These are phyloP conservation scores for Panaeolus papilionaceus DNA, from an alignment of 768 basidiomycete species.

Conservation along the genomic window DNA sequence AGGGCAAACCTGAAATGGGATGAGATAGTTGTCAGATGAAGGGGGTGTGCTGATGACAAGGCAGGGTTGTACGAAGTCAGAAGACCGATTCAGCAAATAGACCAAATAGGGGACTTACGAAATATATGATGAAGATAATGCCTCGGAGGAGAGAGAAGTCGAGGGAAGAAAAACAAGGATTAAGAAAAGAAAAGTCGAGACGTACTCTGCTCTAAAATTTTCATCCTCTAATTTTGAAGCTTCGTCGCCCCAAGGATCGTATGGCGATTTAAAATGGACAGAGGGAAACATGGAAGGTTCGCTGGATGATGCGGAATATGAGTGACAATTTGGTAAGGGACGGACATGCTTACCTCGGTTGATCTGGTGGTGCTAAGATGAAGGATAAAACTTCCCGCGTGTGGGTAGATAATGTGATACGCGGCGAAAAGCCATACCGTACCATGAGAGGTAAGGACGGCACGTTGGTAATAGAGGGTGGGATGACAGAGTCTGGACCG, in stretches of 20 bases:
- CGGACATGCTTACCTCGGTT: constrained; percentile 43
- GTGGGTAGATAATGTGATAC: constrained; percentile 61
- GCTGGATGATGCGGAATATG: constrained; percentile 33
- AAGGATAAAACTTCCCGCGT: constrained; percentile 73
- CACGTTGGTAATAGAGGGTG: constrained; percentile 29
- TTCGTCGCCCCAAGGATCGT: constrained; percentile 77
- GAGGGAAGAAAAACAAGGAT: constrained; percentile 15
- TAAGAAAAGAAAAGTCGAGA: constrained; percentile 33
- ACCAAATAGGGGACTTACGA: constrained; percentile 6
- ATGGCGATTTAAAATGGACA: constrained; percentile 49
- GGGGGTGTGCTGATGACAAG: constrained; percentile 22
- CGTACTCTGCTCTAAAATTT: constrained; percentile 83
- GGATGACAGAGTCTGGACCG: constrained; percentile 29
- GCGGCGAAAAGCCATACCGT: constrained; percentile 56
- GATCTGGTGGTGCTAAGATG: constrained; percentile 78
- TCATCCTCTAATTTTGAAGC: constrained; percentile 77
- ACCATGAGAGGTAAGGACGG: constrained; percentile 47
- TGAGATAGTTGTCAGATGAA: constrained; percentile 27
- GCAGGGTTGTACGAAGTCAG: constrained; percentile 20
- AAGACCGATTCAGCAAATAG: constrained; percentile 15
- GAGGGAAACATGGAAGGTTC: constrained; percentile 45
- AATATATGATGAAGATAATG: constrained; percentile 19
- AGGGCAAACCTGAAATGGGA: constrained; percentile 73
- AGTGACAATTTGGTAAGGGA: constrained; percentile 22
- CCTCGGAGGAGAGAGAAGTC: constrained; percentile 25